phyloP scores from a whole-genome alignment of 208 protist genomes.

The Crithidia acanthocephali region DNA sequence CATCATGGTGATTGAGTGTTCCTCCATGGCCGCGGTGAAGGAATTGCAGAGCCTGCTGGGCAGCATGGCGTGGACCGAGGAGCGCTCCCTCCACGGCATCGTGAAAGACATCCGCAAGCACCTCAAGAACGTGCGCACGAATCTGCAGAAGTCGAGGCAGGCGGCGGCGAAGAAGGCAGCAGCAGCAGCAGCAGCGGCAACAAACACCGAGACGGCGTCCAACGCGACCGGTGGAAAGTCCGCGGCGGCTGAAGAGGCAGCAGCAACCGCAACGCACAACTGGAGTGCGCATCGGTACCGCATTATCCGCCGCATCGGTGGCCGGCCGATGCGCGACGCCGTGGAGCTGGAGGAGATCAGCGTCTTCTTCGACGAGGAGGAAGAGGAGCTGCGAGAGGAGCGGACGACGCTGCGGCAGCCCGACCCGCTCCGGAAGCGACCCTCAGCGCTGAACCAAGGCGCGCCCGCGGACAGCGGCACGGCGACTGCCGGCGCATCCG shows the following conservation, averaged over 20 bases:
- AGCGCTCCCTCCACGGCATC: slow-evolving; percentile 33
- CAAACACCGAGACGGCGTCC: neutral
- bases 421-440: neutral
- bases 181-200: neutral
- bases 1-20: slow-evolving; percentile 67
- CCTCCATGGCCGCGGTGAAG: slow-evolving; percentile 34
- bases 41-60: slow-evolving; percentile 53
- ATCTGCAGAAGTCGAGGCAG: slow-evolving; percentile 9
- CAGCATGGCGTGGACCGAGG: slow-evolving; percentile 48
- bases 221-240: neutral
- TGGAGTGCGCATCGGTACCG: slow-evolving; percentile 39
- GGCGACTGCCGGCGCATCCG: neutral
- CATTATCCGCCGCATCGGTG: slow-evolving; percentile 60
- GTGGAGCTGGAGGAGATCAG: slow-evolving; percentile 66
- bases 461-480: neutral
- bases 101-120: slow-evolving; percentile 50
- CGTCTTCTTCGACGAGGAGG: slow-evolving; percentile 40
- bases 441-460: neutral
- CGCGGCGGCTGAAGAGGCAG: neutral
- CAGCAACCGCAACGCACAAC: neutral
- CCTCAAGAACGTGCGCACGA: slow-evolving; percentile 22
- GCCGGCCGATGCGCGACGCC: slow-evolving; percentile 60
- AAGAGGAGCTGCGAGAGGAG: slow-evolving; percentile 30
- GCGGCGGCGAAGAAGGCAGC: neutral
- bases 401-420: slow-evolving; percentile 23